Evolutionary conservation across 2,329 filamentous ascomycete genomes (phyloP), one percentile per base, ranked within the genome.

Genomic region (Fusarium goolgardi): DNA sequence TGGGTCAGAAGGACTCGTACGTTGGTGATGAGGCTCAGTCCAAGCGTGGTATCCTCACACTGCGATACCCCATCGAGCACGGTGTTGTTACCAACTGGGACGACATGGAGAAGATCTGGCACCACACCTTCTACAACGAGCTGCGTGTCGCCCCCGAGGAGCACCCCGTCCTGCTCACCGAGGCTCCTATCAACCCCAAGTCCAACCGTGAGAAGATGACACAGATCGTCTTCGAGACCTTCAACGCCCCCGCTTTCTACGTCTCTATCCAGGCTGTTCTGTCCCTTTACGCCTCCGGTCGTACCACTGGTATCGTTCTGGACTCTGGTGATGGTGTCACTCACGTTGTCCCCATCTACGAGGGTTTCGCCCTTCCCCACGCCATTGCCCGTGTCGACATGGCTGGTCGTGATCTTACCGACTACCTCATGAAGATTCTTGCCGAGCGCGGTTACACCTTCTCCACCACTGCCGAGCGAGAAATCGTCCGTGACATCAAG

Each of bases 141-240:
- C 90, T 99, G 81, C 95, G 96, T 95, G 96, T 99, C 74, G 96
- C 96, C 78, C 96, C 96, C 78, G 96, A 99, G 90, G 96, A 99
- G 91, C 96, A 99, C 90, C 96, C 96, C 78, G 94, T 98, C 82
- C 90, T 99, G 81, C 90, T 99, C 83, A 99, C 96, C 77, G 96
- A 99, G 88, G 96, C 96, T 78, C 96, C 96, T 77, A 98, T 99
- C 91, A 99, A 99, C 91, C 96, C 96, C 84, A 98, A 98, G 90
- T 97, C 93, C 88, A 99, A 99, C 90, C 93, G 96, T 91, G 96
- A 99, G 90, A 99, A 99, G 94, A 99, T 99, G 96, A 98, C 96
- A 77, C 96, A 99, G 88, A 99, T 99, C 75, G 94, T 99, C 83
- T 99, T 99, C 88, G 96, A 99, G 91, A 99, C 96, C 78, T 99